Conservation (phyloP, 768 basidiomycete species). For the Suillus tomentosus region DNA sequence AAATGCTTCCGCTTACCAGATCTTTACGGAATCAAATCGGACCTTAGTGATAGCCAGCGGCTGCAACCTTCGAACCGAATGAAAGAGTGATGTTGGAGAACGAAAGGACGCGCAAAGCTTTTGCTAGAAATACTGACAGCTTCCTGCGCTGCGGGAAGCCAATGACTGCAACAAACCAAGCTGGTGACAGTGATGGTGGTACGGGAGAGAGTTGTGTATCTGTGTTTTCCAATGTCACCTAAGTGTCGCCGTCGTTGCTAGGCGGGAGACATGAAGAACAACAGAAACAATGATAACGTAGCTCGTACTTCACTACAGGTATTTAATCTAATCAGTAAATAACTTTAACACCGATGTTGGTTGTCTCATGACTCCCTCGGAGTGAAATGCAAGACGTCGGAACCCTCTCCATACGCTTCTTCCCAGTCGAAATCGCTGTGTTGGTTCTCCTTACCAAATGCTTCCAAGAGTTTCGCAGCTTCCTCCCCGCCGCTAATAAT, state of each 20-base stretch:
- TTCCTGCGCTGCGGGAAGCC: conserved; percentile 17
- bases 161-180: conserved; percentile 2
- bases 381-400: conserved; percentile 65
- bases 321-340: conserved; percentile 16
- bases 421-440: conserved; percentile 73
- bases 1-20: conserved; percentile 27
- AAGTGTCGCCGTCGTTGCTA: conserved; percentile 25
- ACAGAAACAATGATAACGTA: conserved; percentile 25
- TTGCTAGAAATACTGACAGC: conserved; percentile 10
- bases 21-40: conserved; percentile 17
- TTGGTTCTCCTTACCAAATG: conserved; percentile 78
- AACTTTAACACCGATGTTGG: conserved; percentile 8
- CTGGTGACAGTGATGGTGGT: conserved; percentile 6
- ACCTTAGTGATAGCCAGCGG: conserved; percentile 4
- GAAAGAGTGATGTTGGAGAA: conserved; percentile 15
- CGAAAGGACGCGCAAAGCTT: conserved; percentile 5
- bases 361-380: conserved; percentile 20
- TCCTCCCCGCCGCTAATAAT: conserved; percentile 56
- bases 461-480: conserved; percentile 50
- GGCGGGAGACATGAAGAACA: conserved; percentile 18
- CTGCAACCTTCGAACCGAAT: conserved; percentile 4
- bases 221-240: neutral
- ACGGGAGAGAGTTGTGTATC: conserved; percentile 8
- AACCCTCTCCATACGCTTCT: conserved; percentile 62
- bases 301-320: conserved; percentile 1